Conservation (phyloP, 768 basidiomycete species). For the Russula compacta region DNA sequence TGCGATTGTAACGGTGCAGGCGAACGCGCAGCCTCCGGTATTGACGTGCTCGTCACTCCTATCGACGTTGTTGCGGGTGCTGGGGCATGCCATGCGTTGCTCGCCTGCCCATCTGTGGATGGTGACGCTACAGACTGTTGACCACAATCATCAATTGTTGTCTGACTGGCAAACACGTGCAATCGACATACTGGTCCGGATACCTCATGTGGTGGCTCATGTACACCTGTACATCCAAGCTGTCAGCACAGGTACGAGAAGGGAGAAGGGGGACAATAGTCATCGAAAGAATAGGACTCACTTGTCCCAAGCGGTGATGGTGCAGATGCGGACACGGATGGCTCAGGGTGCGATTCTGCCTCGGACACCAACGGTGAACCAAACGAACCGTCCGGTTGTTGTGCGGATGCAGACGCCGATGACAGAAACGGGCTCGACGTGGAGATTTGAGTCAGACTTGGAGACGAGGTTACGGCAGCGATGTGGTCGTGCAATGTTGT, state of each 20-base stretch:
- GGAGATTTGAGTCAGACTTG: conserved; percentile 80
- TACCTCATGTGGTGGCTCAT: conserved; percentile 11
- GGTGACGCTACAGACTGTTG: not conserved
- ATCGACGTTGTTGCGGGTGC: not conserved
- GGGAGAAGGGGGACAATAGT: not conserved
- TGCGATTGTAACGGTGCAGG: conserved; percentile 43
- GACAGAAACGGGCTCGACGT: conserved; percentile 76
- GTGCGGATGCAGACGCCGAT: conserved; percentile 53
- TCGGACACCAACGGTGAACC: conserved; percentile 71
- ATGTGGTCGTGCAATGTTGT: conserved; percentile 29
- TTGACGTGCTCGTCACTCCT: conserved; percentile 9
- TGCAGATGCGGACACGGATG: conserved; percentile 39
- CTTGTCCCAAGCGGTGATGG: conserved; percentile 42
- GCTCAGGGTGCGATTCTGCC: conserved; percentile 36
- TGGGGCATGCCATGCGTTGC: conserved; percentile 13
- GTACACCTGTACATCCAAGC: not conserved
- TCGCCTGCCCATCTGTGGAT: conserved; percentile 7
- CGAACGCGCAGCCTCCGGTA: conserved; percentile 32
- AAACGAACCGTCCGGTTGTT: conserved; percentile 56
- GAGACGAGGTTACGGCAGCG: conserved; percentile 47
- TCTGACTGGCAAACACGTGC: not conserved
- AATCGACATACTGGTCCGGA: conserved; percentile 2
- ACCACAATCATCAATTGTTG: not conserved
- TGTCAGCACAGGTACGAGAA: not conserved
- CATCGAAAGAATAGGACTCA: not conserved